These are phyloP conservation scores for Aspergillus sp. DNA, from an alignment of 2,329 filamentous ascomycete species.

Conservation along the genomic window DNA sequence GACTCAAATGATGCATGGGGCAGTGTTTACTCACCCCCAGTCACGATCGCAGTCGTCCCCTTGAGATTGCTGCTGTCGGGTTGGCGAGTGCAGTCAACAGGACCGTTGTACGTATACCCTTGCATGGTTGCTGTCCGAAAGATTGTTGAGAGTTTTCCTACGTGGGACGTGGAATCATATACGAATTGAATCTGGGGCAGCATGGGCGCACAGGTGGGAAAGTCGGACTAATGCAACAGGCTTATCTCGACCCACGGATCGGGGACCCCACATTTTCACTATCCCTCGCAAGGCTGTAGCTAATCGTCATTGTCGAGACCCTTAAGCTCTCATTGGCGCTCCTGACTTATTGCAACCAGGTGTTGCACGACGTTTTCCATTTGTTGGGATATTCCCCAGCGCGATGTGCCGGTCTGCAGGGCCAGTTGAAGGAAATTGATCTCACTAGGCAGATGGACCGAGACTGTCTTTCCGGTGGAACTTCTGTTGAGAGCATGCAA, in stretches of 20 bases:
- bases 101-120: not conserved
- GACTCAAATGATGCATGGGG: not conserved
- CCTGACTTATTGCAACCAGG: not conserved
- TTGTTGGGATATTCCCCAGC: constrained; percentile 22
- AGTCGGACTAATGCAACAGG: not conserved
- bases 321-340: not conserved
- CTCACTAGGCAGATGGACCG: constrained; percentile 15
- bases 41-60: not conserved
- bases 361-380: constrained; percentile 9
- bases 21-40: not conserved
- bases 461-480: not conserved
- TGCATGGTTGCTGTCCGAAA: not conserved
- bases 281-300: not conserved
- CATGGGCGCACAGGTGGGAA: too few relatives aligned
- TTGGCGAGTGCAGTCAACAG: not conserved
- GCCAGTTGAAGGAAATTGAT: constrained; percentile 23
- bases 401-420: constrained; percentile 21
- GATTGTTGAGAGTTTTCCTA: too few relatives aligned
- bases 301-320: too few relatives aligned
- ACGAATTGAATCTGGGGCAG: too few relatives aligned
- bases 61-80: not conserved
- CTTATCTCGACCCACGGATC: not conserved
- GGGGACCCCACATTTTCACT: not conserved
- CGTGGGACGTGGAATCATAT: too few relatives aligned
- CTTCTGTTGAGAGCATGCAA: not conserved